phyloP scores from a whole-genome alignment of 2,329 filamentous ascomycete species.

The Fusarium succisae region DNA sequence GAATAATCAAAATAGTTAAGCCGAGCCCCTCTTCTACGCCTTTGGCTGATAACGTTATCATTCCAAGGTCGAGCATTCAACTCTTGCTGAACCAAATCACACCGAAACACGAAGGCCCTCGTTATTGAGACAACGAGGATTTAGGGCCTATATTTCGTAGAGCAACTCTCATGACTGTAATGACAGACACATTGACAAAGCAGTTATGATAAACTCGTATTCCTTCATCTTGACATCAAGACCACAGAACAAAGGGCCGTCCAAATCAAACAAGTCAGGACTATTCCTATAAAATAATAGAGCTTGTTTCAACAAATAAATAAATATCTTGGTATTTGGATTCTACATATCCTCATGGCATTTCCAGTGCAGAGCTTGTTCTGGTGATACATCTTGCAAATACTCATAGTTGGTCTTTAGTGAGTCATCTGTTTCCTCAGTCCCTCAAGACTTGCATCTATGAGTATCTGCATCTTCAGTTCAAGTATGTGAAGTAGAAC shows the following conservation, averaged over 20 bases:
- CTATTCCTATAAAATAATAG: neutral
- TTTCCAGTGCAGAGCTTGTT: neutral
- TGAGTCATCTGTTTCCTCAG: neutral
- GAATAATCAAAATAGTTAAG: conserved; percentile 16
- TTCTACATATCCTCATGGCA: neutral
- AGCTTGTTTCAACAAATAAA: neutral
- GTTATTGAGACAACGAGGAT: too few species aligned
- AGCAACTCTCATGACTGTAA: too few species aligned
- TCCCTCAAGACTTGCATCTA: neutral
- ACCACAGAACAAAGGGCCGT: neutral
- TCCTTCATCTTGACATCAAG: neutral
- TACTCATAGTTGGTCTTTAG: neutral
- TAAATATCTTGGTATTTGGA: neutral
- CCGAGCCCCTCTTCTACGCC: neutral
- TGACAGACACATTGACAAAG: neutral
- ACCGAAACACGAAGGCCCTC: too few species aligned
- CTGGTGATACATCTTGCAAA: neutral
- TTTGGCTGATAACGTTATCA: conserved; percentile 5
- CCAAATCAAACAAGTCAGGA: neutral
- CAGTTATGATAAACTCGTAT: neutral
- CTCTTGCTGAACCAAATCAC: neutral
- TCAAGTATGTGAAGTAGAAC: neutral
- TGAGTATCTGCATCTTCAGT: neutral
- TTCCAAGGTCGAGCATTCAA: neutral
- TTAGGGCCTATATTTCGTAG: too few species aligned